phyloP scores from a whole-genome alignment of 2,329 filamentous ascomycete genomes.

The Phialophora expanda region DNA sequence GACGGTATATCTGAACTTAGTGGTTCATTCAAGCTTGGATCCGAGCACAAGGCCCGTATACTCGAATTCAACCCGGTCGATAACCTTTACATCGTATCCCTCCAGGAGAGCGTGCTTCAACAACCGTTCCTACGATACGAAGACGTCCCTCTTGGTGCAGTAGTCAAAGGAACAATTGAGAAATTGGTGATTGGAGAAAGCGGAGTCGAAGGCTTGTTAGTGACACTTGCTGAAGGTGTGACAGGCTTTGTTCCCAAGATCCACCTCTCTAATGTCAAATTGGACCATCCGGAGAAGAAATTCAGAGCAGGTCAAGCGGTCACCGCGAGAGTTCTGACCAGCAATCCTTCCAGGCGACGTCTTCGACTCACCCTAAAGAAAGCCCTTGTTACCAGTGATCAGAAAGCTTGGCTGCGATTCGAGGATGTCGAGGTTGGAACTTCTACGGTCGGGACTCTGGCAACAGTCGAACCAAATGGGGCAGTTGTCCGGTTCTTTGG shows the following conservation, averaged over 20 bases:
- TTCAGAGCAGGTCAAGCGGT: slow-evolving; percentile 86
- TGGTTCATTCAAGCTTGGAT: slow-evolving; percentile 78
- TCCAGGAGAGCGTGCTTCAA: slow-evolving; percentile 80
- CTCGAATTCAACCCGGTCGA: slow-evolving; percentile 87
- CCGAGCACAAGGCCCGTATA: slow-evolving; percentile 79
- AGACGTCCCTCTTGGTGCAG: slow-evolving; percentile 79
- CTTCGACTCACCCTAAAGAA: slow-evolving; percentile 93
- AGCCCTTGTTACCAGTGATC: slow-evolving; percentile 86
- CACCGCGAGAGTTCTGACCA: slow-evolving; percentile 83
- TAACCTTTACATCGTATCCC: slow-evolving; percentile 81
- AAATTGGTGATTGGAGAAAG: slow-evolving; percentile 78
- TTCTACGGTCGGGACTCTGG: slow-evolving; percentile 83
- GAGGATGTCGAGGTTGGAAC: slow-evolving; percentile 73
- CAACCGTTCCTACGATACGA: slow-evolving; percentile 91
- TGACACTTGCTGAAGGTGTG: slow-evolving; percentile 85
- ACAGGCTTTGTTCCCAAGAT: slow-evolving; percentile 85
- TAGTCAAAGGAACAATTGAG: slow-evolving; percentile 82
- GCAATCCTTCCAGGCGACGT: slow-evolving; percentile 74
- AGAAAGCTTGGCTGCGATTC: slow-evolving; percentile 77
- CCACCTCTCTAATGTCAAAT: slow-evolving; percentile 83
- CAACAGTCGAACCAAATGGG: slow-evolving; percentile 77
- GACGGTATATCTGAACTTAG: slow-evolving; percentile 77
- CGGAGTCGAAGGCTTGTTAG: slow-evolving; percentile 80
- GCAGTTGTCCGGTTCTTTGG: slow-evolving; percentile 95
- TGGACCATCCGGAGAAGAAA: slow-evolving; percentile 95